These are phyloP conservation scores for Microsporum canis DNA, from an alignment of 2,329 filamentous ascomycete species.

Conservation along the genomic window DNA sequence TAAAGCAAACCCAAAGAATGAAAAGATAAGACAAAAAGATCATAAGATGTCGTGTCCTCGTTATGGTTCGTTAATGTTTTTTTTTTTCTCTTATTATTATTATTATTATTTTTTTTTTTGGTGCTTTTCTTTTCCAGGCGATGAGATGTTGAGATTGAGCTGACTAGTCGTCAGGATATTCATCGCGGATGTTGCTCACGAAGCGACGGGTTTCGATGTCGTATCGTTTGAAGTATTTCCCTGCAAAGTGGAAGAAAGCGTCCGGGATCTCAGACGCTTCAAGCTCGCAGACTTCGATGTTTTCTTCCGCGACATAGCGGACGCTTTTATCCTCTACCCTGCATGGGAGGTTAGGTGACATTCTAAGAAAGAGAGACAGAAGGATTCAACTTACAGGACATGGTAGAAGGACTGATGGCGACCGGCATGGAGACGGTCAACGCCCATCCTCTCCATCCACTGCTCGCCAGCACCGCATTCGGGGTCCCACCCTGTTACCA, in stretches of 20 bases:
- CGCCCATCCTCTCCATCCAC: conserved; percentile 53
- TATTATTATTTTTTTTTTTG: not conserved
- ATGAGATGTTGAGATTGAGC: not conserved
- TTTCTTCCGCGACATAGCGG: conserved; percentile 70
- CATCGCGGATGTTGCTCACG: conserved; percentile 69
- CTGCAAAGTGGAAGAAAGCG: conserved; percentile 55
- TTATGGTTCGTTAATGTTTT: not conserved
- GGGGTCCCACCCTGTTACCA: conserved; percentile 79
- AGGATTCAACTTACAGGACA: conserved; percentile 56
- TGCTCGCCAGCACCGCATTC: conserved; percentile 48
- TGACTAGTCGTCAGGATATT: conserved; percentile 70
- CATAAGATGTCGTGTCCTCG: not conserved
- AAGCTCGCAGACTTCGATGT: conserved; percentile 53
- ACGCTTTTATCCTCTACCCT: conserved; percentile 57
- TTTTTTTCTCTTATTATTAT: not conserved
- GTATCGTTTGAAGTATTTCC: conserved; percentile 81
- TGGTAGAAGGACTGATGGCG: conserved; percentile 68
- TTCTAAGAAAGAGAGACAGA: conserved; percentile 11
- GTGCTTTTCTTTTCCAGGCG: not conserved
- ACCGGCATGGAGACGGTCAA: conserved; percentile 49
- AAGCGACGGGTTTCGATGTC: conserved; percentile 56
- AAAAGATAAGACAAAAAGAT: not conserved
- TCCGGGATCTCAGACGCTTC: conserved; percentile 41
- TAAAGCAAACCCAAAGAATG: not conserved
- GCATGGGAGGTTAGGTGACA: not conserved